Conservation (phyloP, 2,329 filamentous ascomycete species). For the Claviceps fusiformis region DNA sequence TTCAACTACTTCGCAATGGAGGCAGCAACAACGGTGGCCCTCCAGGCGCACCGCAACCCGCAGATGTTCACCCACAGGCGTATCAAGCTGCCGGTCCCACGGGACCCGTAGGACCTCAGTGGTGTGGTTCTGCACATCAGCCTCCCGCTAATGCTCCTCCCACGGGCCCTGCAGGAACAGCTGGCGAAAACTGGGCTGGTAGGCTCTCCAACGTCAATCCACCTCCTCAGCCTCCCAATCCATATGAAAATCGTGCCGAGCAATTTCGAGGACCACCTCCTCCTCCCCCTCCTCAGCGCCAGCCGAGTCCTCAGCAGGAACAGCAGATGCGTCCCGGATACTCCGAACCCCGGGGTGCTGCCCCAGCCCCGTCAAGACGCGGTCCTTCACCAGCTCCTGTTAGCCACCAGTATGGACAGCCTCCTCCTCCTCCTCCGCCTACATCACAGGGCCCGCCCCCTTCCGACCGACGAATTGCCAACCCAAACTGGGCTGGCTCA, state of each 20-base stretch:
- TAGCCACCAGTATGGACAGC: slow-evolving; percentile 32
- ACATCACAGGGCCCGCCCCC: slow-evolving; percentile 35
- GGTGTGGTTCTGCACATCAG: slow-evolving; percentile 63
- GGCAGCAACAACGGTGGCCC: slow-evolving; percentile 58
- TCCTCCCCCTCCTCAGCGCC: slow-evolving; percentile 53
- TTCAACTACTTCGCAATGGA: slow-evolving; percentile 77
- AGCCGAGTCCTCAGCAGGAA: slow-evolving; percentile 65
- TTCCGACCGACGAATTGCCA: slow-evolving; percentile 39
- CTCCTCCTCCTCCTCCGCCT: slow-evolving; percentile 20
- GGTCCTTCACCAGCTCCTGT: slow-evolving; percentile 29
- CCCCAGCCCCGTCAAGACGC: slow-evolving; percentile 31
- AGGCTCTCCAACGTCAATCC: slow-evolving; percentile 69
- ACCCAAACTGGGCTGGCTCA: slow-evolving; percentile 46
- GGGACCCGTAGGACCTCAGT: slow-evolving; percentile 75
- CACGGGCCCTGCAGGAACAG: slow-evolving; percentile 45
- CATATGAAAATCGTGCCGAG: slow-evolving; percentile 62
- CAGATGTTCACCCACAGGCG: slow-evolving; percentile 89
- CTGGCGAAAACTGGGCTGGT: slow-evolving; percentile 42
- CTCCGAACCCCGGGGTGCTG: slow-evolving; percentile 26
- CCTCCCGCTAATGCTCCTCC: slow-evolving; percentile 38
- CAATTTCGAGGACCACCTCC: slow-evolving; percentile 51
- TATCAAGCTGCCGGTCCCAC: slow-evolving; percentile 75
- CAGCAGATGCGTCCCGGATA: slow-evolving; percentile 46
- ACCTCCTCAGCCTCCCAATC: slow-evolving; percentile 63
- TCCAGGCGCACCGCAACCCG: slow-evolving; percentile 73